These are phyloP conservation scores for Calcarisporium arbuscula DNA, from an alignment of 2,329 filamentous ascomycete genomes.

Conservation along the genomic window DNA sequence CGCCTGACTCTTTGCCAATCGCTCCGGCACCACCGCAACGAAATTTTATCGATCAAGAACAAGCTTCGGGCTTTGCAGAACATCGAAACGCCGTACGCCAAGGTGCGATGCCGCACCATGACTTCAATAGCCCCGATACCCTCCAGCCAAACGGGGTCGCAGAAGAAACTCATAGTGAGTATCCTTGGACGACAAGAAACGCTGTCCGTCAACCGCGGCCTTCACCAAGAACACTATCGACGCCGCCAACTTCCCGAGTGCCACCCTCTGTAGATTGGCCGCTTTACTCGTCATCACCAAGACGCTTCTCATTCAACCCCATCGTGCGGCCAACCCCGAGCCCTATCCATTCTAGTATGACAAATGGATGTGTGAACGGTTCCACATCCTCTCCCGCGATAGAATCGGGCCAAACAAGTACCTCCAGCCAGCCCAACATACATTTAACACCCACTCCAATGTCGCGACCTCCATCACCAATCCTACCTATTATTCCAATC, in stretches of 20 bases:
- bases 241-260: slow-evolving; percentile 41
- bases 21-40: slow-evolving; percentile 32
- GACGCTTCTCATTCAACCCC: slow-evolving; percentile 46
- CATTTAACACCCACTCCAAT: slow-evolving; percentile 17
- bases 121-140: slow-evolving; percentile 11
- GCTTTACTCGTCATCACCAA: slow-evolving; percentile 24
- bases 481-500: slow-evolving; percentile 51
- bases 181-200: slow-evolving; percentile 1
- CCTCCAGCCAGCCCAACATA: slow-evolving; percentile 5
- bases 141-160: slow-evolving; percentile 18
- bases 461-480: slow-evolving; percentile 37
- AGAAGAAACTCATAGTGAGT: slow-evolving; percentile 16
- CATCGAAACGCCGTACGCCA: slow-evolving; percentile 23
- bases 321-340: slow-evolving; percentile 34
- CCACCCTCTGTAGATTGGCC: slow-evolving; percentile 20
- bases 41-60: slow-evolving; percentile 33
- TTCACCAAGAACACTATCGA: slow-evolving; percentile 41
- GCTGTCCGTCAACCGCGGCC: slow-evolving; percentile 13
- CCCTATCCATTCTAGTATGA: slow-evolving; percentile 23
- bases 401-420: slow-evolving; percentile 15
- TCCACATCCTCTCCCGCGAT: slow-evolving; percentile 15
- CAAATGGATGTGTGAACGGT: slow-evolving; percentile 8
- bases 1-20: slow-evolving; percentile 53
- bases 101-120: slow-evolving; percentile 21
- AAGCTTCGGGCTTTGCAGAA: slow-evolving; percentile 18